These are phyloP conservation scores for Yamadazyma triangularis DNA, from an alignment of 1,139 yeast genomes.

Conservation along the genomic window DNA sequence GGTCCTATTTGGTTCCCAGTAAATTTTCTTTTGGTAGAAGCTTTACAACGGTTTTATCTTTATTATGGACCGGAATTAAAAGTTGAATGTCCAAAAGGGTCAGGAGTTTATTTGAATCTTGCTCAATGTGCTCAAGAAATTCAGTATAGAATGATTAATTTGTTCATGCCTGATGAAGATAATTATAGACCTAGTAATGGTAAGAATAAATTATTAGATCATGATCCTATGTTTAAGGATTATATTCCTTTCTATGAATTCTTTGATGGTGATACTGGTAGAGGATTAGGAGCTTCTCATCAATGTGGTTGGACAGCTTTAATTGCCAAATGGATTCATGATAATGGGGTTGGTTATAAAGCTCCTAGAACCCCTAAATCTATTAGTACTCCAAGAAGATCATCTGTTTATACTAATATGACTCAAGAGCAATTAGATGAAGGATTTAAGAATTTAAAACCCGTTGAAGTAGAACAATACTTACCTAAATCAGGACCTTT, in stretches of 20 bases:
- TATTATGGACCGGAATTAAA: conserved; percentile 86
- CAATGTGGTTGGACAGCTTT: conserved; percentile 98
- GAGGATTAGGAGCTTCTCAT: conserved; percentile 93
- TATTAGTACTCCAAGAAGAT: conserved; percentile 28
- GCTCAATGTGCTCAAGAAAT: conserved; percentile 93
- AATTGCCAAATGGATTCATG: conserved; percentile 91
- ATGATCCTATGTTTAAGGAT: conserved; percentile 73
- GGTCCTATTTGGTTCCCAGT: conserved; percentile 99
- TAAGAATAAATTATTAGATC: conserved; percentile 55
- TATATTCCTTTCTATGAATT: conserved; percentile 81
- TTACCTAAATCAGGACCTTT: conserved; percentile 47
- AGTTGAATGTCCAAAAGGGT: conserved; percentile 88
- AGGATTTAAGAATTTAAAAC: conserved; percentile 23
- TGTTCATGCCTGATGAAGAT: conserved; percentile 68
- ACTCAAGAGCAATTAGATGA: conserved; percentile 7
- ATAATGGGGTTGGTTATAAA: conserved; percentile 71
- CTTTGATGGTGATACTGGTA: conserved; percentile 93
- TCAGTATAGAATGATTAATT: conserved; percentile 79
- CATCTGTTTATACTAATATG: conserved; percentile 23
- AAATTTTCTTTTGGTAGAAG: conserved; percentile 81
- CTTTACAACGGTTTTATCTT: conserved; percentile 82
- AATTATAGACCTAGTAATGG: conserved; percentile 84
- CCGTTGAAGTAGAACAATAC: conserved; percentile 30
- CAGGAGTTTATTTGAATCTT: conserved; percentile 74
- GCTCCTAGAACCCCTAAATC: conserved; percentile 50